Conservation (phyloP, 768 basidiomycete genomes). For the Kwoniella shandongensis region DNA sequence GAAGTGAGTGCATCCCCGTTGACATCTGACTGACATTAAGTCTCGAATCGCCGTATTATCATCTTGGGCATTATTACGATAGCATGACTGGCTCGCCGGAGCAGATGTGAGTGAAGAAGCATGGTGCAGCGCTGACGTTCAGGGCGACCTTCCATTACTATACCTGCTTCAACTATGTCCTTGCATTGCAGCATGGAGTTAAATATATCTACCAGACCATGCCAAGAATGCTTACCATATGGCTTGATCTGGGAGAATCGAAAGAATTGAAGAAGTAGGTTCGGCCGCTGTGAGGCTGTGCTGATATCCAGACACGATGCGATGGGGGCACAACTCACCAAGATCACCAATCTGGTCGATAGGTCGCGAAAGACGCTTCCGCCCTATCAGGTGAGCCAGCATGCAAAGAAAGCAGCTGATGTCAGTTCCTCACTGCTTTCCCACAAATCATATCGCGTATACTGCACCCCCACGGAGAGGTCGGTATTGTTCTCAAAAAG, state of each 20-base stretch:
- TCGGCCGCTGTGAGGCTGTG: not conserved
- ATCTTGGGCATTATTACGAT: constrained; percentile 87
- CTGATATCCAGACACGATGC: constrained; percentile 1
- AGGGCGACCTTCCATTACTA: constrained; percentile 33
- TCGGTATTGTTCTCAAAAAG: constrained; percentile 63
- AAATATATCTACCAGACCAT: constrained; percentile 97
- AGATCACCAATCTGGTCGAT: constrained; percentile 63
- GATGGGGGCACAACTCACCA: constrained; percentile 51
- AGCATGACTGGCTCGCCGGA: constrained; percentile 19
- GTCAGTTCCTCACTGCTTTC: constrained; percentile 90
- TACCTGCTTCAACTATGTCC: constrained; percentile 67
- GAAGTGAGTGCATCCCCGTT: constrained; percentile 43
- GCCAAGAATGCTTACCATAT: constrained; percentile 87
- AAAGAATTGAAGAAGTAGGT: constrained; percentile 24
- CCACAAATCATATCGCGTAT: constrained; percentile 96
- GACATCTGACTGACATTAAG: constrained; percentile 25
- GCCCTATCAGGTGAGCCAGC: constrained; percentile 67
- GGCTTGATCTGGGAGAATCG: constrained; percentile 87
- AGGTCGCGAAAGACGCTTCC: constrained; percentile 65
- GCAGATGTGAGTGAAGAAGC: constrained; percentile 15
- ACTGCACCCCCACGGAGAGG: constrained; percentile 66
- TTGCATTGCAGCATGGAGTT: constrained; percentile 75
- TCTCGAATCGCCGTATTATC: constrained; percentile 75
- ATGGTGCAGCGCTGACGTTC: not conserved
- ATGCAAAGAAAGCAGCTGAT: constrained; percentile 1